These are phyloP conservation scores for Thielaviopsis populi DNA, from an alignment of 2,329 filamentous ascomycete species.

Conservation along the genomic window DNA sequence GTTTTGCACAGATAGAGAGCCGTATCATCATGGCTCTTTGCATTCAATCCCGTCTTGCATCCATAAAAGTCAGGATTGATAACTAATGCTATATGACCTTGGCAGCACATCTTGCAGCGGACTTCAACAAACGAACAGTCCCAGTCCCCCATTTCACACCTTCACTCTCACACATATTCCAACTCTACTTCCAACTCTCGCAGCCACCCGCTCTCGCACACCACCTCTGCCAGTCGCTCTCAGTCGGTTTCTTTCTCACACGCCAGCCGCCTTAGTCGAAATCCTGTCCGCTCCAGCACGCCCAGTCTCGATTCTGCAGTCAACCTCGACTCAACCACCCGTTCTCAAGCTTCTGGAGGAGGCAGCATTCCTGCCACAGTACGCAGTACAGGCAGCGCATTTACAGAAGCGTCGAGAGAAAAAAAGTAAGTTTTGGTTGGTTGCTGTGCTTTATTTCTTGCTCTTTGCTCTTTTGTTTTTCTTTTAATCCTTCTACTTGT, in stretches of 20 bases:
- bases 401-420: slow-evolving; percentile 1
- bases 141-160: neutral
- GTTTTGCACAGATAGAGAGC: neutral
- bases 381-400: neutral
- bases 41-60: neutral
- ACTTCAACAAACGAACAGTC: slow-evolving; percentile 8
- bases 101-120: slow-evolving; percentile 12
- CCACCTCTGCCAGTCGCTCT: neutral
- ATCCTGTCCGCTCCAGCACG: neutral
- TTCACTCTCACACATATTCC: neutral
- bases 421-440: neutral
- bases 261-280: neutral
- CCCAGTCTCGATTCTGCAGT: neutral
- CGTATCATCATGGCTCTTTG: neutral
- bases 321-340: neutral
- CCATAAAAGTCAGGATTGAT: neutral
- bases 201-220: neutral
- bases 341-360: neutral
- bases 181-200: neutral
- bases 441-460: neutral
- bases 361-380: neutral
- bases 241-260: neutral
- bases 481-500: neutral
- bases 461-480: neutral
- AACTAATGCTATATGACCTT: neutral